A percentile compares a stretch with the other conserved stretches of the same genome.
Evolutionary conservation across 768 basidiomycete species (phyloP).

Genomic region (Lepiota venenata): DNA sequence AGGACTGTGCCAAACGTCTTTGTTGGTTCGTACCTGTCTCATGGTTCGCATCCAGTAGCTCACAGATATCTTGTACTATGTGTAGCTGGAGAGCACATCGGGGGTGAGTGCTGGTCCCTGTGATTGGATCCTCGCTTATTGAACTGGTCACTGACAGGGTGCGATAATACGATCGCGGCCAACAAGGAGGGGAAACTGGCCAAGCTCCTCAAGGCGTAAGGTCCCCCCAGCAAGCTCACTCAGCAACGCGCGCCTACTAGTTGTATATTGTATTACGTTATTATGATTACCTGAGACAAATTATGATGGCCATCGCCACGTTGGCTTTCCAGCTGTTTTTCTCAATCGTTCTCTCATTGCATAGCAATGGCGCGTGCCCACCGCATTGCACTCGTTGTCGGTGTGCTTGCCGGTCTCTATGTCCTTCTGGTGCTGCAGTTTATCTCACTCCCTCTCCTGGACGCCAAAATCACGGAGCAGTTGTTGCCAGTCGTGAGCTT

Average conservation of each 20-base stretch:
- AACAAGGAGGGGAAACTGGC: conserved; percentile 27
- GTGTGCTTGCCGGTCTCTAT: conserved; percentile 46
- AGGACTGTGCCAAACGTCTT: conserved; percentile 77
- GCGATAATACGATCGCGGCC: conserved; percentile 31
- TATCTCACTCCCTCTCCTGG: conserved; percentile 52
- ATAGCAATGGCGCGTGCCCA: conserved; percentile 61
- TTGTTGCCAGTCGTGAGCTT: conserved; percentile 59
- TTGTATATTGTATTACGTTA: not conserved
- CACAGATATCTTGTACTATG: not conserved
- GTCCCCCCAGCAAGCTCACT: not conserved
- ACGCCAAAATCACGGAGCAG: conserved; percentile 39
- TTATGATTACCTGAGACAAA: not conserved
- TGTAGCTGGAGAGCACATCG: conserved; percentile 50
- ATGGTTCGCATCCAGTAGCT: not conserved
- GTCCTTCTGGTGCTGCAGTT: conserved; percentile 52
- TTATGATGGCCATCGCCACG: conserved; percentile 7
- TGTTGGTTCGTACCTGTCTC: conserved; percentile 49
- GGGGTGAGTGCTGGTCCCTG: conserved; percentile 34
- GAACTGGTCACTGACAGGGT: conserved; percentile 26
- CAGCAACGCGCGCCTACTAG: not conserved
- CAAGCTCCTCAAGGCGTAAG: conserved; percentile 28
- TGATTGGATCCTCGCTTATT: not conserved
- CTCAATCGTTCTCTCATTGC: not conserved
- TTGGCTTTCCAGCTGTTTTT: not conserved
- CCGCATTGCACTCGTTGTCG: conserved; percentile 44